These are phyloP conservation scores for Xylaria bambusicola DNA, from an alignment of 495 filamentous ascomycete genomes.

Conservation along the genomic window DNA sequence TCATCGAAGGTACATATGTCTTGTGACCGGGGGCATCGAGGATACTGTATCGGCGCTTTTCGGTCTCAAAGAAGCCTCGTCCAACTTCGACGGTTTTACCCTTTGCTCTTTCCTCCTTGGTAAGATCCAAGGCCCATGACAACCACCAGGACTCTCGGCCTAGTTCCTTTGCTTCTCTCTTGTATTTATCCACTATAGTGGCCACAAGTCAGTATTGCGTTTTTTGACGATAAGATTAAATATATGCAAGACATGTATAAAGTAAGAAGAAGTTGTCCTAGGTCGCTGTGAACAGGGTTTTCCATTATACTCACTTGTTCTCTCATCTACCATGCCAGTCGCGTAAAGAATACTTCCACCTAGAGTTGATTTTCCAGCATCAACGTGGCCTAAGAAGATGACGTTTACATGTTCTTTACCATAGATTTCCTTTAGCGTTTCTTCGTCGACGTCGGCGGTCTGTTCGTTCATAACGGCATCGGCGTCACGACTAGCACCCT, in stretches of 20 bases:
- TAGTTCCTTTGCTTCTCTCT: conserved; percentile 90
- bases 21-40: conserved; percentile 97
- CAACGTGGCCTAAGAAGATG: conserved; percentile 97
- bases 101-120: conserved; percentile 93
- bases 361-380: conserved; percentile 94
- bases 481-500: conserved; percentile 63
- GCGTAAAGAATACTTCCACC: conserved; percentile 88
- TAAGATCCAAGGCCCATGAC: conserved; percentile 96
- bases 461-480: conserved; percentile 88
- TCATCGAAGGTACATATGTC: conserved; percentile 95
- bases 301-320: conserved; percentile 53
- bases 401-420: conserved; percentile 98
- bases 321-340: conserved; percentile 98
- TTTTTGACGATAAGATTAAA: too few relatives aligned
- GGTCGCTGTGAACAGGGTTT: too few relatives aligned
- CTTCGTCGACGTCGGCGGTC: conserved; percentile 85
- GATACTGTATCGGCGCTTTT: conserved; percentile 84
- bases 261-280: too few relatives aligned
- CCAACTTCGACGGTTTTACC: conserved; percentile 99
- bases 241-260: too few relatives aligned
- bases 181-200: conserved; percentile 82
- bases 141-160: conserved; percentile 98
- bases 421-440: conserved; percentile 90
- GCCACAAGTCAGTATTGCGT: background rate
- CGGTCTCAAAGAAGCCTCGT: conserved; percentile 93